Evolutionary conservation across 1,284 basidiomycete species (phyloP), one percentile per base, ranked within the genome.

Genomic region (Boletus semigastroideus): DNA sequence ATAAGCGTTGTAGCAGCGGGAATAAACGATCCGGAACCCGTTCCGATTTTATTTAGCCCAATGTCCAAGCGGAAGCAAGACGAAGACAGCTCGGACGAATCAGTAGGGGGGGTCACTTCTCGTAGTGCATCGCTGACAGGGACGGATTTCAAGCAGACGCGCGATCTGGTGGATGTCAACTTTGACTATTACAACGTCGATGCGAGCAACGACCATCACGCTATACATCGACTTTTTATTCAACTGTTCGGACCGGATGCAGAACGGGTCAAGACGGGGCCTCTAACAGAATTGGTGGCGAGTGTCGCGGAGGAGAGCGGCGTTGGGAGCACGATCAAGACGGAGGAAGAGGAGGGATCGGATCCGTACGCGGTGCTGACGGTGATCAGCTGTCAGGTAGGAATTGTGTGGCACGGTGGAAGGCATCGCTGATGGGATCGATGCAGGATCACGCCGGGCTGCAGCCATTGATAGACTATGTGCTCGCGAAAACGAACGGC

Each of bases 141-240:
- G 16, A 43, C 40, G 37, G 42, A 40, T n/a, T 22, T 2, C 33
- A 10, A 43, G 51, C 37, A 65, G 62, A 55, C 53, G 0, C 52
- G 56, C 20, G 53, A 51, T 5, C 25, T 85, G 71, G 76, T 90
- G 66, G 82, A 96, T 69, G 89, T 97, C 61, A 87, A 92, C 64
- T 96, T 97, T 66, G 93, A 95, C 62, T 97, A 95, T 69, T 93
- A 91, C 78, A 86, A 91, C 69, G 83, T 92, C 5, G 86, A 91
- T 60, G 80, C 88, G 2, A 78, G 79, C 42, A 78, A 92, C 54
- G 94, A 98, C 74, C 94, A 89, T 71, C 84, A 90, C 56, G 90
- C 92, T 1, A 74, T 94, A 66, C 92, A 94, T 63, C 81, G 89
- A 0, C 79, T 97, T 5, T 72, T 94, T 3, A 72, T 72, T 0